Evolutionary conservation across 139 green algal genomes (phyloP), one percentile per base, ranked within the genome.

Genomic region (Edaphochlamys debaryana): DNA sequence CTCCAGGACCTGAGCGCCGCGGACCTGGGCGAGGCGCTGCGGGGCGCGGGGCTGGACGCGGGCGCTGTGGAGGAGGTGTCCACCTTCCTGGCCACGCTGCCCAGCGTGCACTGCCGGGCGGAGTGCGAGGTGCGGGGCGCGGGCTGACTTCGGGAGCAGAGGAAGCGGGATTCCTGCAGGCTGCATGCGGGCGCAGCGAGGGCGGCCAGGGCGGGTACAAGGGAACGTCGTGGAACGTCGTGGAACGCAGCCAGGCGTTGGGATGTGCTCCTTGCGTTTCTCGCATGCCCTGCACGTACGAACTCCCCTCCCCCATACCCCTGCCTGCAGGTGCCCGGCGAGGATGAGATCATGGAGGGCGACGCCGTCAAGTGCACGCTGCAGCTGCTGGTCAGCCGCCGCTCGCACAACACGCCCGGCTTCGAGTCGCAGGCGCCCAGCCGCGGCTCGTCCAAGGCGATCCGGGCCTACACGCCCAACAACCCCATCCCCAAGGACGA

Each of bases 381-480:
- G 48, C 85, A 87, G 52, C 56, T 94, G 30, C 58, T 96, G 72
- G 85, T 98, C 42, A 92, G 87, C 27, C 88, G 94, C 8, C 82
- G 87, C n/a, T 87, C 62, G 34, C 94, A 98, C 84, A 78, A 77
- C 62, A 69, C 67, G 3, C 63, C 82, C 6, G 80, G 54, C 32
- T 95, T 93, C 58, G 78, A 91, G 52, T 60, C 87, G 69, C 63
- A 67, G 36, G 45, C 79, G 22, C 56, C 75, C 2, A 22, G 34
- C 45, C 67, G 66, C 32, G 76, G 50, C n/a, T 64, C 69, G 37
- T 86, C 84, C 45, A 90, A 82, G 40, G 83, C 71, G 2, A 82
- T 94, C 75, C 86, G 90, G 66, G 94, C 93, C 1, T 97, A 90
- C 76, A 92, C 94, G 41, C 95, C 94, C 6, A 79, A 89, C 66